These are phyloP conservation scores for Nowakowskiella sp. DNA, from an alignment of 192 early-diverging fungal genomes.

Conservation along the genomic window DNA sequence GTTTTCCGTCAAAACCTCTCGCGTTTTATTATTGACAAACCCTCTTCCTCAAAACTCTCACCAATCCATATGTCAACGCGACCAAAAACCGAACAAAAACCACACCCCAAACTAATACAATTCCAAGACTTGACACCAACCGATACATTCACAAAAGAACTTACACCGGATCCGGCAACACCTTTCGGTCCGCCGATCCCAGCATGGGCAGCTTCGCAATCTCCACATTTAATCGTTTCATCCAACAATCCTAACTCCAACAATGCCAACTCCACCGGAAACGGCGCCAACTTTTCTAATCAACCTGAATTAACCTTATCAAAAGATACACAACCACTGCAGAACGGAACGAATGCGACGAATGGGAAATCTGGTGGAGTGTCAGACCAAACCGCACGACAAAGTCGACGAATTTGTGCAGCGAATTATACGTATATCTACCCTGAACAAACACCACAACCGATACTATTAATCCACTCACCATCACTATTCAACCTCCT, in stretches of 20 bases:
- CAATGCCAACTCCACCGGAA: not conserved
- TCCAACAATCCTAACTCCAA: not conserved
- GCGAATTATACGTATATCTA: too few species aligned
- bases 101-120: too few species aligned
- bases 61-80: too few species aligned
- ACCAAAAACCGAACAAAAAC: conserved; percentile 1
- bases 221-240: not conserved
- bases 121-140: not conserved
- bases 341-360: not conserved
- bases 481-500: not conserved
- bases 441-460: too few species aligned
- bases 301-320: not conserved
- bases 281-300: not conserved
- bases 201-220: not conserved
- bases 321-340: not conserved
- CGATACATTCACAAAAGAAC: not conserved
- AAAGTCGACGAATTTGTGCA: too few species aligned
- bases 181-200: not conserved
- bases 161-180: not conserved
- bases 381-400: too few species aligned
- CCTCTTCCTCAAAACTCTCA: too few species aligned
- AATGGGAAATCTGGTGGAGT: too few species aligned
- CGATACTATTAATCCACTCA: not conserved
- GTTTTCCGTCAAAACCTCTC: too few species aligned
- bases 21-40: too few species aligned